Evolutionary conservation across 1,284 basidiomycete genomes (phyloP), one percentile per base, ranked within the genome.

Genomic region (Anthracocystis panici-leucophaei): DNA sequence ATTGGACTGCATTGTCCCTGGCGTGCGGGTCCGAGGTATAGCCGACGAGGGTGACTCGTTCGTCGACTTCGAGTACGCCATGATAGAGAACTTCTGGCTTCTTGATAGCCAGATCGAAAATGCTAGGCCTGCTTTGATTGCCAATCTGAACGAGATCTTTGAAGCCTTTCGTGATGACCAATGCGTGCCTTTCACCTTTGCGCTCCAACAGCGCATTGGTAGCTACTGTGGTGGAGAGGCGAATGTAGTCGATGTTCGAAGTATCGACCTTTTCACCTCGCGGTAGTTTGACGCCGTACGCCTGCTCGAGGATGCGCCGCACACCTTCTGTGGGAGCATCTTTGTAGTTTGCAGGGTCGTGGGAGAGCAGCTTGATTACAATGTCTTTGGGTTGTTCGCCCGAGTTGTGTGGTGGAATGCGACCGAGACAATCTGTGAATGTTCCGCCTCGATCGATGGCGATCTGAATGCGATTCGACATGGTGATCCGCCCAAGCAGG

Each of bases 261-360:
- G 93, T 93, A 18, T 91, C 89, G 20, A 95, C 88, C 54, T 90
- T 89, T 29, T 87, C 82, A 6, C 90, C 91, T 69, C 93, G 88
- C 0, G 90, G 89, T 51, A 93, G 91, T 65, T 86, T 88, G 64
- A 89, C 84, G 0, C 91, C 91, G 0, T 91, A 91, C 0, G 92
- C 90, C 23, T 88, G 89, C 86, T 97, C 93, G 3, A 98, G 87
- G 2, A 97, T 90, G n/a, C 96, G 89, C 7, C 96, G 88, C 65
- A 97, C 94, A 0, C 94, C 96, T 86, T 96, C 94, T 0, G 93
- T 95, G 0, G 96, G 96, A 0, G 96, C 96, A 87, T 98, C 96
- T 5, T 87, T 86, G 86, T 99, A 99, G 85, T 97, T 96, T 93
- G 74, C 75, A 1, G 86, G 82, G 57, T 87, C 86, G 49, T 85